These are phyloP conservation scores for Leccinum arenicola DNA, from an alignment of 768 basidiomycete species.

Conservation along the genomic window DNA sequence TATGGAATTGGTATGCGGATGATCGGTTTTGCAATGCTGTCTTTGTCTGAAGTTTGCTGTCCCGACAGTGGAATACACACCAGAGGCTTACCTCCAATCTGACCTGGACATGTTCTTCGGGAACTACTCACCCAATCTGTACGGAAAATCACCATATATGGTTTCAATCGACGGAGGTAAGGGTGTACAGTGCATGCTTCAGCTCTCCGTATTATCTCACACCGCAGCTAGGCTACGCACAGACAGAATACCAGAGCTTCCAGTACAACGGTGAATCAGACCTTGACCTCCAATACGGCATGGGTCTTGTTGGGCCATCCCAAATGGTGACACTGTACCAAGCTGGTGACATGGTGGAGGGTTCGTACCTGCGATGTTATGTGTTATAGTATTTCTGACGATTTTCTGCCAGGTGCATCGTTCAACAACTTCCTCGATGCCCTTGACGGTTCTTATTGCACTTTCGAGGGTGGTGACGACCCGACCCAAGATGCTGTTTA, in stretches of 20 bases:
- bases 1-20: slow-evolving; percentile 3
- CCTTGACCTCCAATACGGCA: slow-evolving; percentile 33
- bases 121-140: slow-evolving; percentile 22
- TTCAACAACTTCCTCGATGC: slow-evolving; percentile 37
- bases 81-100: slow-evolving; percentile 28
- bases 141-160: slow-evolving; percentile 27
- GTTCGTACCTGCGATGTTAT: slow-evolving; percentile 3
- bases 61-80: slow-evolving; percentile 32
- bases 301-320: slow-evolving; percentile 24
- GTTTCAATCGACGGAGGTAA: slow-evolving; percentile 34
- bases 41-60: background rate
- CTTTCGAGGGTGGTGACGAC: slow-evolving; percentile 35
- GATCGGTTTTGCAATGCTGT: too few relatives aligned
- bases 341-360: slow-evolving; percentile 28
- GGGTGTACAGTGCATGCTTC: background rate
- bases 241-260: slow-evolving; percentile 7
- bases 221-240: slow-evolving; percentile 1
- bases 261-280: slow-evolving; percentile 30
- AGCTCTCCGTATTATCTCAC: background rate
- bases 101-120: slow-evolving; percentile 32
- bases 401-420: slow-evolving; percentile 12
- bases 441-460: slow-evolving; percentile 33
- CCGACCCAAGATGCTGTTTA: slow-evolving; percentile 24
- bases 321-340: slow-evolving; percentile 32
- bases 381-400: background rate